Percentiles rank a stretch among this genome's conserved stretches.
Evolutionary conservation across 2,329 filamentous ascomycete genomes (phyloP).

Genomic region (Claviceps humidiphila): DNA sequence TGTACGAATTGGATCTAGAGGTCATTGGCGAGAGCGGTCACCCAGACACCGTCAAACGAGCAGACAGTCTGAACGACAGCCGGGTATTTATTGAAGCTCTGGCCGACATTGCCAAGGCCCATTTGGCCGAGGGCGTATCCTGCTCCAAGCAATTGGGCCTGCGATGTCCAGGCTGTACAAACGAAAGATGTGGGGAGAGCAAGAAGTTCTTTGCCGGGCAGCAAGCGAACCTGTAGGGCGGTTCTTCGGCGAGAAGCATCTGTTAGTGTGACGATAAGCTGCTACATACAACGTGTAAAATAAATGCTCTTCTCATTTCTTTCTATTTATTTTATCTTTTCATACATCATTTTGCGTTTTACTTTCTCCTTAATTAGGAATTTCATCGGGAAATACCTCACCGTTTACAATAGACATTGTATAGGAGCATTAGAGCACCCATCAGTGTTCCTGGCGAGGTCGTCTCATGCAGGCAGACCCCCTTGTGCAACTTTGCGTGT

Average conservation of each 20-base stretch:
- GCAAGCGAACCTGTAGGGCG: slow-evolving; percentile 14
- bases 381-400: no score
- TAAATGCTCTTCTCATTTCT: background rate
- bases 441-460: no score
- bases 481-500: no score
- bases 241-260: background rate
- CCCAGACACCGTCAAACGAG: slow-evolving; percentile 70
- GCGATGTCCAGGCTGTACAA: slow-evolving; percentile 87
- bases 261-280: slow-evolving; percentile 4
- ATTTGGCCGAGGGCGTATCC: slow-evolving; percentile 53
- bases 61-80: slow-evolving; percentile 83
- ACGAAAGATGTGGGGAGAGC: slow-evolving; percentile 70
- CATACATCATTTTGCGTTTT: background rate
- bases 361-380: background rate
- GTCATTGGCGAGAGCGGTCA: slow-evolving; percentile 81
- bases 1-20: slow-evolving; percentile 88
- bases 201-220: slow-evolving; percentile 50
- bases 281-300: slow-evolving; percentile 1
- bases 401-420: no score
- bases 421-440: no score
- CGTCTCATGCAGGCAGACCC: no score
- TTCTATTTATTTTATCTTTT: background rate
- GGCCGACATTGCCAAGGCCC: slow-evolving; percentile 71
- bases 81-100: slow-evolving; percentile 82
- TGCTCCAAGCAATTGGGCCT: slow-evolving; percentile 80